Base-by-base conservation (phyloP, 164 flowering plant genomes). In the Paratinospora sagittata region DNA sequence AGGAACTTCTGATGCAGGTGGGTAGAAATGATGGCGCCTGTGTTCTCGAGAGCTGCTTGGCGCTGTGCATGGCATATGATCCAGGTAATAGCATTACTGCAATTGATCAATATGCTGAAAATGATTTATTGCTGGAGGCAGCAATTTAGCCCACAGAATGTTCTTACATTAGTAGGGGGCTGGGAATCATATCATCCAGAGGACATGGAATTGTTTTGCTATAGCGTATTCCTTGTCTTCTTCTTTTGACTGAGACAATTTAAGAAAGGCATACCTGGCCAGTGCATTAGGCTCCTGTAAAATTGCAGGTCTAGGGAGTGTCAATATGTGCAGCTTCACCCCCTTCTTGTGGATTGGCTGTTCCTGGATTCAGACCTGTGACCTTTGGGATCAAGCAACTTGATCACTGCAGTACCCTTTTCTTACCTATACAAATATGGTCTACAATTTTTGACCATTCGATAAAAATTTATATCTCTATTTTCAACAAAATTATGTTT, bases 1-100 rank as follows among this genome's bases (percentile, higher is more conserved):
- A 24, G 7, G 12, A 60, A 45, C 70, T 11, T 70, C 13, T 73
- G 73, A 17, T 80, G 77, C 87, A 94, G 98, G 68, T 94, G 97
- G 97, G 96, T 94, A 26, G 97, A 94, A 85, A 88, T 92, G 93
- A 94, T 94, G 98, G 98, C 95, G 58, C 98, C 98, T 27, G 98
- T 90, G 47, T 94, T 92, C 77, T 94, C 98, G 41, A 89, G 77
- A 77, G 85, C 84, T 43, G 91, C 97, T 6, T 94, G 98, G 98
- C 82, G 85, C 55, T 94, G 98, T 80, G 83, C 80, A 19, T 94
- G 98, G 98, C 82, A 90, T 76, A 88, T 94, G 98, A 80, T 91
- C 72, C 98, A 93, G 97, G 98, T 91, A 57, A 21, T 58, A 73
- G 21, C 47, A 60, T 65, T 17, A 77, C 5, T 39, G 27, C 36